Conservation (phyloP, 306 rosid genomes). For the Lablab purpureus region DNA sequence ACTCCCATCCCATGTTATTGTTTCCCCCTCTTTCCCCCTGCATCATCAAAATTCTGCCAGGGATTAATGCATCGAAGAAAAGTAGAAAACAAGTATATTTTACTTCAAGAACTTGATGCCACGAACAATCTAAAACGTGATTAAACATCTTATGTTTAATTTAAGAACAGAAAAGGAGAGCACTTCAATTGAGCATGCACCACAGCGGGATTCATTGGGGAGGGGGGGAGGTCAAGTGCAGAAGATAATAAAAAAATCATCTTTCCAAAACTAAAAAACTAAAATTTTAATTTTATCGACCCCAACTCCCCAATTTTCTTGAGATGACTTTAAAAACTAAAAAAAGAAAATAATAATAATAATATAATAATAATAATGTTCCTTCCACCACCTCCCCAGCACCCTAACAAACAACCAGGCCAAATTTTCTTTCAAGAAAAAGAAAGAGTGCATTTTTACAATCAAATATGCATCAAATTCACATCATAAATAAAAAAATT, state of each 20-base stretch:
- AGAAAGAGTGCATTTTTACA: slow-evolving; percentile 9
- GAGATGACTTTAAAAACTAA: not conserved
- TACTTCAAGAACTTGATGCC: slow-evolving; percentile 1
- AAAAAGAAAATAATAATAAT: no score
- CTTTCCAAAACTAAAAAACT: slow-evolving; percentile 25
- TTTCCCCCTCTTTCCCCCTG: not conserved
- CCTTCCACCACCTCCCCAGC: slow-evolving; percentile 42
- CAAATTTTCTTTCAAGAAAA: not conserved
- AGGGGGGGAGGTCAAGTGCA: not conserved
- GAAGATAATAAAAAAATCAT: not conserved
- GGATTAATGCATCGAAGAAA: not conserved
- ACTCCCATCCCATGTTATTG: not conserved
- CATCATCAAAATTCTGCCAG: slow-evolving; percentile 7
- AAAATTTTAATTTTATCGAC: slow-evolving; percentile 29
- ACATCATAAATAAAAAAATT: not conserved
- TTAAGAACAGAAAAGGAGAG: not conserved
- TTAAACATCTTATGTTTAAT: slow-evolving; percentile 1
- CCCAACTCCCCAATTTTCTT: slow-evolving; percentile 5
- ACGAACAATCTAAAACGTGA: slow-evolving; percentile 33
- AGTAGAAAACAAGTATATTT: not conserved
- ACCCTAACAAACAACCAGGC: slow-evolving; percentile 27
- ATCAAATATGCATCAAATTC: slow-evolving; percentile 4
- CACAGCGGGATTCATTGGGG: not conserved
- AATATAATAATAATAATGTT: not conserved
- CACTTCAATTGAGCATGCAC: slow-evolving; percentile 11